phyloP scores from a whole-genome alignment of 2,329 filamentous ascomycete species.

The Alternaria metachromatica region DNA sequence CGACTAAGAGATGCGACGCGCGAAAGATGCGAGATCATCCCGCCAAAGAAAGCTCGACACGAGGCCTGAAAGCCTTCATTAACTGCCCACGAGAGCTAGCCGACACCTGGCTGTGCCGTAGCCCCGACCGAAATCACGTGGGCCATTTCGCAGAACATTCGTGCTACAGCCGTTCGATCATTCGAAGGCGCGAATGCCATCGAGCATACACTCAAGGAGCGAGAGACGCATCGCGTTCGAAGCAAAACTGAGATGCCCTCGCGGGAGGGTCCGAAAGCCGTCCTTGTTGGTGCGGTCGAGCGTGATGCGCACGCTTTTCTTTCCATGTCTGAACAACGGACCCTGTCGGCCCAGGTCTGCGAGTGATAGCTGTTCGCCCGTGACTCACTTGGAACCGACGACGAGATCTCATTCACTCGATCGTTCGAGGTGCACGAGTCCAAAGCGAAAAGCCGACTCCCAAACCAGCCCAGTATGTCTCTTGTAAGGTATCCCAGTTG shows the following conservation, averaged over 20 bases:
- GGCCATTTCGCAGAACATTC: not conserved
- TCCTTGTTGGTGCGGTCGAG: not conserved
- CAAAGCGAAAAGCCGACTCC: not conserved
- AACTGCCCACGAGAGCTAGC: not conserved
- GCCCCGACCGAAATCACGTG: not conserved
- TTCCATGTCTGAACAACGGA: not conserved
- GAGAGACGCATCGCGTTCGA: not conserved
- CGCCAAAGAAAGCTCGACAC: not conserved
- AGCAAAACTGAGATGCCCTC: not conserved
- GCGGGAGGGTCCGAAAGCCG: not conserved
- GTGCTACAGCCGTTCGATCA: not conserved
- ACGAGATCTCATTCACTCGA: not conserved
- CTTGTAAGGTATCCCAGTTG: not conserved
- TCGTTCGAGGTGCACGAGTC: not conserved
- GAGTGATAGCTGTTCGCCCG: not conserved
- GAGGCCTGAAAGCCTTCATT: not conserved
- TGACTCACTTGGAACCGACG: not conserved
- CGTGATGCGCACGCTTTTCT: not conserved
- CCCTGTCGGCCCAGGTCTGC: not conserved
- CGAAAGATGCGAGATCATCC: not conserved
- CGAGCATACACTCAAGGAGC: not conserved
- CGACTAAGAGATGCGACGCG: not conserved
- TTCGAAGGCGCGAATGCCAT: not conserved
- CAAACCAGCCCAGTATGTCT: not conserved
- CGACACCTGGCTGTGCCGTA: not conserved